Evolutionary conservation across 2,329 filamentous ascomycete species (phyloP).

Genomic region (Penicillium palitans): DNA sequence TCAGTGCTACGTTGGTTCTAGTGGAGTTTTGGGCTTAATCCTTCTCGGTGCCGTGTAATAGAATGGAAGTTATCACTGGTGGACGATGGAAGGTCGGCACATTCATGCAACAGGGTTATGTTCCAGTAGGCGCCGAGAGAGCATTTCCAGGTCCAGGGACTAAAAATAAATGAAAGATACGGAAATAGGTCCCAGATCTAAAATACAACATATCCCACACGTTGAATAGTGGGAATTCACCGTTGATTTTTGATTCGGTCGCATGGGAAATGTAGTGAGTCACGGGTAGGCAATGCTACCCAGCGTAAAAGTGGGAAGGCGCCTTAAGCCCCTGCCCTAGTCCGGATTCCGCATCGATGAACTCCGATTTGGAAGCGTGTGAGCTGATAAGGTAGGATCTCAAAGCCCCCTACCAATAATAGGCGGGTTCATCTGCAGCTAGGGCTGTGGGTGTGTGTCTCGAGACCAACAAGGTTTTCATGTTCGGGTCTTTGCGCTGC

Average conservation of each 20-base stretch:
- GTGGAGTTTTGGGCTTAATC: constrained; percentile 4
- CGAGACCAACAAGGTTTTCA: constrained; percentile 13
- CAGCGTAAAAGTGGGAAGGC: not conserved
- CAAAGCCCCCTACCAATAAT: constrained; percentile 16
- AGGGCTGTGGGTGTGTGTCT: constrained; percentile 14
- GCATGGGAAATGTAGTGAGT: constrained; percentile 1
- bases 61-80: constrained; percentile 4
- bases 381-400: constrained; percentile 18
- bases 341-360: constrained; percentile 15
- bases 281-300: constrained; percentile 16
- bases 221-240: constrained; percentile 1
- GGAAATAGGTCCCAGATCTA: constrained; percentile 9
- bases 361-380: constrained; percentile 8
- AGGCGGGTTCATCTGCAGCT: constrained; percentile 12
- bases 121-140: constrained; percentile 11
- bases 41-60: not conserved
- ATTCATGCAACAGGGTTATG: constrained; percentile 10
- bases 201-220: not conserved
- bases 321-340: constrained; percentile 3
- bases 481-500: constrained; percentile 4
- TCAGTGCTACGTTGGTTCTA: constrained; percentile 7
- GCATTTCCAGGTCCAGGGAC: not conserved
- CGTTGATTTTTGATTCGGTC: constrained; percentile 2
- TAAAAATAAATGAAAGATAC: not conserved
- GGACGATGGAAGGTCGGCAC: constrained; percentile 1